Evolutionary conservation across 2,329 filamentous ascomycete species (phyloP).

Genomic region (Arthrobotrys pseudoclavata): DNA sequence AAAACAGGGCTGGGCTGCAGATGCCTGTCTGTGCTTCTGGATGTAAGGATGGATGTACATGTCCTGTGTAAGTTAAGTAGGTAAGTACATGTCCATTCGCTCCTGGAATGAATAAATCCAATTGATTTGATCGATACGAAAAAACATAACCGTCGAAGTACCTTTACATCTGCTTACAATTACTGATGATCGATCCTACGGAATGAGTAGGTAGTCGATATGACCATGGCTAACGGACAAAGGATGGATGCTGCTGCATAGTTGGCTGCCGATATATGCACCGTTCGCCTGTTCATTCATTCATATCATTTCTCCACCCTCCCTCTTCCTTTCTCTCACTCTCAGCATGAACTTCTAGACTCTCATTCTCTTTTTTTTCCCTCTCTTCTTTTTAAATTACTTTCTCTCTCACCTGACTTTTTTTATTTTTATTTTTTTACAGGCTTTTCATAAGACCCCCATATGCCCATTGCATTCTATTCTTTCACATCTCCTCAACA

Average conservation of each 20-base stretch:
- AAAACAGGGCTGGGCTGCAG: constrained; percentile 9
- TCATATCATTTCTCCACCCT: constrained; percentile 31
- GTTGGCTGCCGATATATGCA: constrained; percentile 59
- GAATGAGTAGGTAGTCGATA: constrained; percentile 23
- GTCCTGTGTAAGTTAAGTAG: background rate
- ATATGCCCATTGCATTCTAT: constrained; percentile 5
- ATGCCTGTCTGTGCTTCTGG: background rate
- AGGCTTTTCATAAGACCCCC: no score
- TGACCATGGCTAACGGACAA: constrained; percentile 19
- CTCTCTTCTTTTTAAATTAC: constrained; percentile 21
- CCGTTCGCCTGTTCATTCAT: constrained; percentile 40
- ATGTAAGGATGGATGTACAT: background rate
- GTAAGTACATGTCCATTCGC: constrained; percentile 9
- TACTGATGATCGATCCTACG: constrained; percentile 19
- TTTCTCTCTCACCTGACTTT: constrained; percentile 14
- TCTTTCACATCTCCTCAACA: background rate
- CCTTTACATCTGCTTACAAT: background rate
- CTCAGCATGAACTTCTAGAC: constrained; percentile 11
- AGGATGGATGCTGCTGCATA: constrained; percentile 34
- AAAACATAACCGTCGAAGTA: no score
- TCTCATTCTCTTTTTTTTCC: background rate
- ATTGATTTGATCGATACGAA: constrained; percentile 15
- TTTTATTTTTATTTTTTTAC: background rate
- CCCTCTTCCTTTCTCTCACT: constrained; percentile 1
- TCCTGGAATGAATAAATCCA: constrained; percentile 20